Evolutionary conservation across 2,329 filamentous ascomycete genomes (phyloP).

Genomic region (Cladosporium sp.): DNA sequence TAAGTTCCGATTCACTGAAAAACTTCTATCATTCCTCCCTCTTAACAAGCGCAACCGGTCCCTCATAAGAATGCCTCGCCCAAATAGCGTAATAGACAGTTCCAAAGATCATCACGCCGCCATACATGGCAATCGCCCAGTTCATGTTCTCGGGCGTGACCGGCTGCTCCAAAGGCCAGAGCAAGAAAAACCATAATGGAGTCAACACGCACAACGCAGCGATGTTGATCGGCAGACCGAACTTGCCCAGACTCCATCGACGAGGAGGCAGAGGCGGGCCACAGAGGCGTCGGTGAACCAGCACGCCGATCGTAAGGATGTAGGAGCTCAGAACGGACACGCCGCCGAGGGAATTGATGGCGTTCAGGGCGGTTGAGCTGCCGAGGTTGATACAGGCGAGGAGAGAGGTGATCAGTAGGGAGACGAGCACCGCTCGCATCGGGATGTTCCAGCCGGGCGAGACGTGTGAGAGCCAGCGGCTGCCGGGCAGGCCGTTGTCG

Average conservation of each 20-base stretch:
- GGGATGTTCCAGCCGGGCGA: constrained; percentile 16
- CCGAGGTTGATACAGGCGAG: constrained; percentile 14
- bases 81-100: constrained; percentile 17
- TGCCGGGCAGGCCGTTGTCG: constrained; percentile 6
- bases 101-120: constrained; percentile 14
- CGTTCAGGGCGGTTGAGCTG: constrained; percentile 10
- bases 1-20: too few relatives aligned
- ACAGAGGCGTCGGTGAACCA: constrained; percentile 14
- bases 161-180: constrained; percentile 18
- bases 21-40: constrained; percentile 9
- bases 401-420: constrained; percentile 10
- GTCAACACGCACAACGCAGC: constrained; percentile 4
- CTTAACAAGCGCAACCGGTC: constrained; percentile 15
- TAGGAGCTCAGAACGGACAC: constrained; percentile 16
- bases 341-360: constrained; percentile 13
- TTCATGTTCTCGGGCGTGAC: constrained; percentile 8
- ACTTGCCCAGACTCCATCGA: constrained; percentile 18
- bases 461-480: constrained; percentile 10
- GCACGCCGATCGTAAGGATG: constrained; percentile 16
- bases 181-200: constrained; percentile 24
- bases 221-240: constrained; percentile 21
- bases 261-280: constrained; percentile 14
- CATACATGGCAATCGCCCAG: constrained; percentile 13
- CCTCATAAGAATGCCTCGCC: constrained; percentile 18
- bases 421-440: constrained; percentile 10